Conservation (phyloP, 2,329 filamentous ascomycete species). For the Cercospora nicotianae region DNA sequence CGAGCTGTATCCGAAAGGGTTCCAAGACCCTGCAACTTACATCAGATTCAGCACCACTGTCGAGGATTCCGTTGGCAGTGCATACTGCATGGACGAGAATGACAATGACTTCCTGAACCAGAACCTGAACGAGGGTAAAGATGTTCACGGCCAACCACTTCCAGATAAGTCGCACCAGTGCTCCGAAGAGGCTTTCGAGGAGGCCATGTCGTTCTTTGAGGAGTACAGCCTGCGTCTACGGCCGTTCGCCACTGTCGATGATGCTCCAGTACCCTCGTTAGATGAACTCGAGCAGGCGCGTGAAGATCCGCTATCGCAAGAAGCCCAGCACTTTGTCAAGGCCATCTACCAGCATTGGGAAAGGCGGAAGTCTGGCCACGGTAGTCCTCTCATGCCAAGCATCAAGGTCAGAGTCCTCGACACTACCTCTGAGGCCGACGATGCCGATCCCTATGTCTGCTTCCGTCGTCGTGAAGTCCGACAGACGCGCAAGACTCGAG, state of each 20-base stretch:
- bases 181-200: conserved; percentile 89
- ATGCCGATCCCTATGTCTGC: conserved; percentile 95
- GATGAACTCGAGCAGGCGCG: conserved; percentile 63
- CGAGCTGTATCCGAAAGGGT: conserved; percentile 75
- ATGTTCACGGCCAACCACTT: conserved; percentile 42
- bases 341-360: conserved; percentile 91
- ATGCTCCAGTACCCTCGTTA: conserved; percentile 68
- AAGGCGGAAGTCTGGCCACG: conserved; percentile 52
- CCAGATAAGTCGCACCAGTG: conserved; percentile 57
- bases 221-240: conserved; percentile 79
- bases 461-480: conserved; percentile 93
- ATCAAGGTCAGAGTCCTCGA: conserved; percentile 76
- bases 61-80: conserved; percentile 85
- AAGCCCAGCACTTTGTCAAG: conserved; percentile 64
- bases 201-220: conserved; percentile 93
- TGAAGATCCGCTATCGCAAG: conserved; percentile 55
- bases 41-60: conserved; percentile 98
- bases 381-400: conserved; percentile 72
- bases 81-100: conserved; percentile 92
- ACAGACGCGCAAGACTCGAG: conserved; percentile 90
- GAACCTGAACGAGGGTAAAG: conserved; percentile 75
- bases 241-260: conserved; percentile 87
- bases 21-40: conserved; percentile 84
- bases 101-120: conserved; percentile 78
- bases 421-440: conserved; percentile 89